Evolutionary conservation across 1,139 yeast species (phyloP), one percentile per base, ranked within the genome.

Genomic region (Magnusiomyces clavatus): DNA sequence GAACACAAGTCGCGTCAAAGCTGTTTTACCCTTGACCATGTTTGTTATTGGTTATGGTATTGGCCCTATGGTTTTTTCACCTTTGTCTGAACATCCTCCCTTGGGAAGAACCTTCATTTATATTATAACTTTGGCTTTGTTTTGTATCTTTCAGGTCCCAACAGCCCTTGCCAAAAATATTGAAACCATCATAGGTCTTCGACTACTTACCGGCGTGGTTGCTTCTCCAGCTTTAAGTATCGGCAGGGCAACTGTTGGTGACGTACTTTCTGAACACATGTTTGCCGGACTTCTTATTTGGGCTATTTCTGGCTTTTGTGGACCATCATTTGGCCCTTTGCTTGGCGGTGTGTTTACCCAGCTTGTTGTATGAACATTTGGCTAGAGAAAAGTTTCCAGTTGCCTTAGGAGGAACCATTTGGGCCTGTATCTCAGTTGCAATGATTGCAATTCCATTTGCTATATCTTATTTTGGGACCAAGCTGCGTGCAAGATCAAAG

Each of bases 201-300:
- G 97, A 59, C 85, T 88, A 64, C 78, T 89, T 60, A 77, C 88
- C 39, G 97, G 97, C 2, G 73, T 84, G 35, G 75, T 86, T 54
- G 86, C 94, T 0, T 81, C 92, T 3, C 96, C 96, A 4, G 88
- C 95, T 0, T 74, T 89, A 64, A 82, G 95, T 3, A 81, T 87
- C 58, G 96, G 92, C 12, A 94, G 90, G 54, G 97, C 96, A 54
- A 81, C 95, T 2, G 77, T 88, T 56, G 76, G 84, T 54, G 97
- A 89, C 67, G 56, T 67, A 31, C 35, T 56, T 39, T 63, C 60
- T 1, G 47, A 56, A 8, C 54, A 57, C 2, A 39, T 61, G 35
- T 52, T 56, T 38, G 55, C 82, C 19, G 80, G 69, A 59, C 44
- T 72, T 61, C 81, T 63, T 47, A 65, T 70, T 51, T 80, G 73